These are phyloP conservation scores for Rhexocercosporidium sp. DNA, from an alignment of 2,329 filamentous ascomycete species.

Conservation along the genomic window DNA sequence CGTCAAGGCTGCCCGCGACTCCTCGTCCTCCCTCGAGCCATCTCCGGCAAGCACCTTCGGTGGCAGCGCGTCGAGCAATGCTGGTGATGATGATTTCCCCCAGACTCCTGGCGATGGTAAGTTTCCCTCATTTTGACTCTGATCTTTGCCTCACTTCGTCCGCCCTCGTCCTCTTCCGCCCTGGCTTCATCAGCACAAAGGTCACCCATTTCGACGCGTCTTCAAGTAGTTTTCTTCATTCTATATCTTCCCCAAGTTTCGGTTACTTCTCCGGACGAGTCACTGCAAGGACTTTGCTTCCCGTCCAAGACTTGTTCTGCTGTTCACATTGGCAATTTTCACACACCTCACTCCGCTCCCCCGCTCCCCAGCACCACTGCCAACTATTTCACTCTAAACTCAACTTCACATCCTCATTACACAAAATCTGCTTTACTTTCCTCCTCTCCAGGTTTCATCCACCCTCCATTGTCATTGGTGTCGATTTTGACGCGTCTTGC, in stretches of 20 bases:
- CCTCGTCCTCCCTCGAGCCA: slow-evolving; percentile 29
- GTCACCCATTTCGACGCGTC: neutral
- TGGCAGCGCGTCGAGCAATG: slow-evolving; percentile 32
- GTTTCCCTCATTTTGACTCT: slow-evolving; percentile 12
- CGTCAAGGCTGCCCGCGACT: slow-evolving; percentile 16
- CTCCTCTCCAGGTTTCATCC: neutral
- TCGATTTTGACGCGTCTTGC: neutral
- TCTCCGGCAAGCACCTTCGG: slow-evolving; percentile 38
- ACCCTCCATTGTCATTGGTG: too few species aligned
- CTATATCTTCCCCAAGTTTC: neutral
- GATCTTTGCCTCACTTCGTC: neutral
- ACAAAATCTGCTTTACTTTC: neutral
- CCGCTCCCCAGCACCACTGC: neutral
- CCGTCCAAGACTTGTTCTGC: neutral
- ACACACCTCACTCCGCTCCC: neutral
- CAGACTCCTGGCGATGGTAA: slow-evolving; percentile 33
- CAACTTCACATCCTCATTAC: neutral
- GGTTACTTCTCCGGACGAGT: neutral
- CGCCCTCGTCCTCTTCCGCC: neutral
- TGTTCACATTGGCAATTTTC: neutral
- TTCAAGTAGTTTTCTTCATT: neutral
- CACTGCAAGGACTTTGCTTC: neutral
- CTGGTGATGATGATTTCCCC: slow-evolving; percentile 28
- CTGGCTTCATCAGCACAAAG: neutral
- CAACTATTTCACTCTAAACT: neutral